Percentiles rank a stretch among this genome's conserved stretches.
phyloP scores from a whole-genome alignment of 371 early-diverging fungal species.

The Mortierella sp. region DNA sequence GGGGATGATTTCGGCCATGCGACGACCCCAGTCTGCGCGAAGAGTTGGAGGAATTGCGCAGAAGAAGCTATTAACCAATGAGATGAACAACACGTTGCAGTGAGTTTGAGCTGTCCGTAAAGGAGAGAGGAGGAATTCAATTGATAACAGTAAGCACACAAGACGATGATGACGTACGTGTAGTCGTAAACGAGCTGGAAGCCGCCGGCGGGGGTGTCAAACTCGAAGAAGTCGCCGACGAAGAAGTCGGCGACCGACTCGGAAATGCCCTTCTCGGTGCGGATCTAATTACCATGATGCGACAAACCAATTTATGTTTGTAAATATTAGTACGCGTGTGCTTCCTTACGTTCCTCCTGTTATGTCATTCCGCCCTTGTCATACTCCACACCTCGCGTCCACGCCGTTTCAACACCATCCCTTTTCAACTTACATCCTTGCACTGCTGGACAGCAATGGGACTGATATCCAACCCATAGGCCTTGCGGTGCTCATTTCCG shows the following conservation, averaged over 20 bases:
- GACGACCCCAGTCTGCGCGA: constrained; percentile 78
- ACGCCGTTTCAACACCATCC: neutral
- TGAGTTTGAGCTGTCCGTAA: neutral
- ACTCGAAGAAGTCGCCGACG: constrained; percentile 82
- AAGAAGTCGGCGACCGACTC: constrained; percentile 67
- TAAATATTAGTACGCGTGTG: neutral
- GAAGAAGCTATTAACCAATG: constrained; percentile 70
- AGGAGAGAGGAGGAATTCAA: neutral
- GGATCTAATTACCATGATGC: constrained; percentile 29
- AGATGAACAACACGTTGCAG: neutral
- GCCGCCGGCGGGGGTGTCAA: constrained; percentile 64
- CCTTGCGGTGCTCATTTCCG: constrained; percentile 67
- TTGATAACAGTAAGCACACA: neutral
- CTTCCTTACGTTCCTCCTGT: too few relatives aligned
- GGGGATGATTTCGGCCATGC: constrained; percentile 77
- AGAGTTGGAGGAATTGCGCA: constrained; percentile 85
- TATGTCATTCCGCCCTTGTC: neutral
- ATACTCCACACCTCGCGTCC: neutral
- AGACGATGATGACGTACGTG: constrained; percentile 64
- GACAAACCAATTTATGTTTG: neutral
- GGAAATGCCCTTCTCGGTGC: constrained; percentile 55
- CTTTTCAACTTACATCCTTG: constrained; percentile 35
- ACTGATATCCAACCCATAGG: constrained; percentile 81
- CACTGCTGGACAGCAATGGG: constrained; percentile 70
- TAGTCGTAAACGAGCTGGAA: constrained; percentile 90